These are phyloP conservation scores for Pythium phragmiticola DNA, from an alignment of 352 stramenopile genomes.

Conservation along the genomic window DNA sequence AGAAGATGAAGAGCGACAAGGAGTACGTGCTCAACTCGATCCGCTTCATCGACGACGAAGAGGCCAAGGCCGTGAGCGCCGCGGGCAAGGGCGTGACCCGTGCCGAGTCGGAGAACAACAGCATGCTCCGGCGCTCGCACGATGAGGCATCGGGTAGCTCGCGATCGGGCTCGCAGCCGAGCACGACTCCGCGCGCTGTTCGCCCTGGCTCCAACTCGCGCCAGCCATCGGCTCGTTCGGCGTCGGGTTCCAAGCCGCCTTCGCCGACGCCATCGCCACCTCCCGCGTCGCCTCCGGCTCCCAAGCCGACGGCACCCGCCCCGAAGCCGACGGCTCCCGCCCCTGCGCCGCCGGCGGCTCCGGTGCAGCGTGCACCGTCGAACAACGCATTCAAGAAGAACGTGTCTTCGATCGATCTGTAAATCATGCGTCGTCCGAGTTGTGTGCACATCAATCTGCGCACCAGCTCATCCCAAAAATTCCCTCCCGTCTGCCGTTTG, in stretches of 20 bases:
- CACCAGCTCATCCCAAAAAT: neutral
- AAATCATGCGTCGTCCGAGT: conserved; percentile 11
- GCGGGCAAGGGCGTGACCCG: conserved; percentile 66
- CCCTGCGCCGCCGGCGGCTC: conserved; percentile 9
- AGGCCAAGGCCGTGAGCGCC: conserved; percentile 83
- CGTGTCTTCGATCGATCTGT: conserved; percentile 25
- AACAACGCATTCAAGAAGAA: conserved; percentile 28
- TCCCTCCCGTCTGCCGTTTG: neutral
- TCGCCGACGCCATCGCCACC: conserved; percentile 8
- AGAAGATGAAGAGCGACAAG: conserved; percentile 88
- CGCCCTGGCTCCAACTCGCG: conserved; percentile 18
- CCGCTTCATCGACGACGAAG: conserved; percentile 88
- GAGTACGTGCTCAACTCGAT: conserved; percentile 90
- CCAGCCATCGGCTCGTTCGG: conserved; percentile 19
- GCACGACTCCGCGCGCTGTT: conserved; percentile 25
- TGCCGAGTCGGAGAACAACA: conserved; percentile 48
- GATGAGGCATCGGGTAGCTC: conserved; percentile 20
- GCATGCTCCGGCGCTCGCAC: conserved; percentile 34
- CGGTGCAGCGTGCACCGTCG: conserved; percentile 19
- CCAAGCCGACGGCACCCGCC: conserved; percentile 7
- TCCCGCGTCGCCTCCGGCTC: neutral
- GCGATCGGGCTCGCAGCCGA: conserved; percentile 2
- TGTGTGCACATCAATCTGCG: conserved; percentile 17
- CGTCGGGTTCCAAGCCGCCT: conserved; percentile 5
- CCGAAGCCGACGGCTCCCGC: neutral